Percentiles rank a stretch among this genome's conserved stretches.
Conservation (phyloP, 225 moss, liverwort and hornwort species). For the Antitrichia curtipendula region DNA sequence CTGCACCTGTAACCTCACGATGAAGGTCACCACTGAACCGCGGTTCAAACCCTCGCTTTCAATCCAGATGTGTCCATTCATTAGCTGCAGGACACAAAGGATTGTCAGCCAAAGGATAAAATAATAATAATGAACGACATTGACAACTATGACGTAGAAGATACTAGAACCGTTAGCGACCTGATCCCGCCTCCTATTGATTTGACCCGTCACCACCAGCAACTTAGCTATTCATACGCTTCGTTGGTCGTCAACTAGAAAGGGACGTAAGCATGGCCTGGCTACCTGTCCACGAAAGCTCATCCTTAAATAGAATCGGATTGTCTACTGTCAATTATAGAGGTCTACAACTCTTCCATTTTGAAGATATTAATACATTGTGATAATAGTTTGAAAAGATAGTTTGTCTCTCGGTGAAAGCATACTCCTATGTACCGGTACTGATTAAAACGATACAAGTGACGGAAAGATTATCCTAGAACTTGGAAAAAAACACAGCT, state of each 20-base stretch:
- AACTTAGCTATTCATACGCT: background rate
- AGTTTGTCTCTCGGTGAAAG: background rate
- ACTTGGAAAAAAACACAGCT: background rate
- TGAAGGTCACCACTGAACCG: conserved; percentile 41
- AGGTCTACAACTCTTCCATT: background rate
- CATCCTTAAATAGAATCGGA: background rate
- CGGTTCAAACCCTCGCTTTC: conserved; percentile 47
- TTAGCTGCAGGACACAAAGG: conserved; percentile 19
- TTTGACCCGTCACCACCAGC: background rate
- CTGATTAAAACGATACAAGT: background rate
- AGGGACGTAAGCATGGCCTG: background rate
- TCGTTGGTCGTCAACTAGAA: background rate
- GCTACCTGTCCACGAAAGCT: background rate
- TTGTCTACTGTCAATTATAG: background rate
- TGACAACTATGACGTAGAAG: background rate
- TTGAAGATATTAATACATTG: background rate
- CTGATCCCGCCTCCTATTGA: background rate
- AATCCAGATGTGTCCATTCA: conserved; percentile 60
- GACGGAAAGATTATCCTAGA: background rate
- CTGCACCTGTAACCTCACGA: conserved; percentile 40
- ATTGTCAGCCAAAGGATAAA: background rate
- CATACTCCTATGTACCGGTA: background rate
- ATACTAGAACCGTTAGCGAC: background rate
- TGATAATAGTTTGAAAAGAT: background rate
- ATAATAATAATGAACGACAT: background rate